Percentiles rank a stretch among this genome's conserved stretches.
These are phyloP conservation scores for Anthoceros angustus DNA, from an alignment of 225 moss, liverwort and hornwort genomes.

Conservation along the genomic window DNA sequence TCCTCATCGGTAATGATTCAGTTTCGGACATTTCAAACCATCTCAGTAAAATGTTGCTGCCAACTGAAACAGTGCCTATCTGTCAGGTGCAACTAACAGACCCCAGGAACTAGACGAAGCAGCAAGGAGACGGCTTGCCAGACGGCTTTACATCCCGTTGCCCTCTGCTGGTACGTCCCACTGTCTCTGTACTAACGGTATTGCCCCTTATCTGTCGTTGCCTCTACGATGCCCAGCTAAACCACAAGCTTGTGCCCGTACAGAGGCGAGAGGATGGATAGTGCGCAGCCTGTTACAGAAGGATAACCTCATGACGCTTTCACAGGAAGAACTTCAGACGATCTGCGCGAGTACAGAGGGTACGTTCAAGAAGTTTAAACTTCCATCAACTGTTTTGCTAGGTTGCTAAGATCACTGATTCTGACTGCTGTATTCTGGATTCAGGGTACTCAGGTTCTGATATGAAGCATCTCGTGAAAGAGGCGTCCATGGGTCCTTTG, in stretches of 20 bases:
- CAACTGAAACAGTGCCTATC: not conserved
- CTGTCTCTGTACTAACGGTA: not conserved
- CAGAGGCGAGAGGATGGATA: slow-evolving; percentile 98
- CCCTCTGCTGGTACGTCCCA: slow-evolving; percentile 56
- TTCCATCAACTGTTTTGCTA: not conserved
- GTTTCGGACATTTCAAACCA: not conserved
- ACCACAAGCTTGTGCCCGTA: not conserved
- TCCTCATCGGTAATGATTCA: slow-evolving; percentile 53
- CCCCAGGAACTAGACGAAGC: slow-evolving; percentile 98
- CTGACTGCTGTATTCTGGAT: not conserved
- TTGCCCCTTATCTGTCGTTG: not conserved
- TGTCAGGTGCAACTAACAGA: slow-evolving; percentile 93
- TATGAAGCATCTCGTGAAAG: slow-evolving; percentile 96
- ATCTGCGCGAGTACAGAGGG: slow-evolving; percentile 74
- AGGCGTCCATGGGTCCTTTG: slow-evolving; percentile 98
- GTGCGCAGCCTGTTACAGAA: slow-evolving; percentile 68
- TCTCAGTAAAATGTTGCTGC: not conserved
- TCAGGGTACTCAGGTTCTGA: slow-evolving; percentile 98
- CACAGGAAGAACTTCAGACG: slow-evolving; percentile 59
- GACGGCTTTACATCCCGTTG: slow-evolving; percentile 88
- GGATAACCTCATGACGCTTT: slow-evolving; percentile 70
- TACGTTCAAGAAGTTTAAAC: slow-evolving; percentile 16
- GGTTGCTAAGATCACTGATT: not conserved
- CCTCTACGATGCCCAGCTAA: not conserved
- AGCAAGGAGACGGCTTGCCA: slow-evolving; percentile 80